Conservation (phyloP, 2,329 filamentous ascomycete species). For the Fusarium udum region DNA sequence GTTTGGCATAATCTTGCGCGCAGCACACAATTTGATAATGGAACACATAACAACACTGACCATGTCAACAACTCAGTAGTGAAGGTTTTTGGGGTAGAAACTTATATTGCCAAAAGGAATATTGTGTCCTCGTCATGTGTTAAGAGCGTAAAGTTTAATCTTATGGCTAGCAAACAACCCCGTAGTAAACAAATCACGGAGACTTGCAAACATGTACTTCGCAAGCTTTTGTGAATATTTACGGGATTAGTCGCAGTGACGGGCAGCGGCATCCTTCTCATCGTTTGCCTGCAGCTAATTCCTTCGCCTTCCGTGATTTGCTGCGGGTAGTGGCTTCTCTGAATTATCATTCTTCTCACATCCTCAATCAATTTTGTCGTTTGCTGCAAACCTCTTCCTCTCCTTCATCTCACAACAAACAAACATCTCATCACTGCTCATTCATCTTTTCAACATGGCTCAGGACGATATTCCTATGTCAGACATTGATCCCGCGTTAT, state of each 20-base stretch:
- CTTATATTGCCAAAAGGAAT: not conserved
- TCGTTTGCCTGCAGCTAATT: not conserved
- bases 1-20: not conserved
- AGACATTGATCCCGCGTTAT: not conserved
- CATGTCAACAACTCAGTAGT: not conserved
- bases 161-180: not conserved
- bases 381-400: not conserved
- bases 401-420: not conserved
- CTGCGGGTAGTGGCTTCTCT: not conserved
- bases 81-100: not conserved
- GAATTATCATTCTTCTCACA: not conserved
- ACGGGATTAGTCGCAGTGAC: not conserved
- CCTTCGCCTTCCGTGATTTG: not conserved
- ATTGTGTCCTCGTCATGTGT: not conserved
- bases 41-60: no score
- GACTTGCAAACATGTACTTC: not conserved
- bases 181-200: fast-evolving
- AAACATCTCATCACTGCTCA: not conserved
- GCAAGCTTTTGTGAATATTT: not conserved
- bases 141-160: no score
- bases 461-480: not conserved
- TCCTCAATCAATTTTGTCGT: not conserved
- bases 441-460: not conserved
- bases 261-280: not conserved
- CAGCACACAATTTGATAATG: no score